Percentiles rank a stretch among this genome's conserved stretches.
Conservation (phyloP, 306 rosid genomes). For the Sindora glabra region DNA sequence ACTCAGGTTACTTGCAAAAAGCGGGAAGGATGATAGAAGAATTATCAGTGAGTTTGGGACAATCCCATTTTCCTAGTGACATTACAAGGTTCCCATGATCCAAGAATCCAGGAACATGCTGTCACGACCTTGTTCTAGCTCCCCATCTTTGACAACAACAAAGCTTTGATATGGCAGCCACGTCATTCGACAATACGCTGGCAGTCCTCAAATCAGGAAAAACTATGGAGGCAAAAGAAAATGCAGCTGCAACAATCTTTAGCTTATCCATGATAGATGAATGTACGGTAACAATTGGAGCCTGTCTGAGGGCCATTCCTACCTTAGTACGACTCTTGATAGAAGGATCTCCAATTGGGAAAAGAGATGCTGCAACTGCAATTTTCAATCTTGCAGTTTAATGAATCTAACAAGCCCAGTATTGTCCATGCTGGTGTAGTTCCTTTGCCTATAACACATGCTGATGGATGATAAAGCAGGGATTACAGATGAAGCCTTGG, state of each 20-base stretch:
- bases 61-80: constrained; percentile 75
- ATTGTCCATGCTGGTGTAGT: constrained; percentile 53
- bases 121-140: constrained; percentile 85
- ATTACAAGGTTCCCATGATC: constrained; percentile 51
- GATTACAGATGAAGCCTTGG: constrained; percentile 70
- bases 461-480: constrained; percentile 79
- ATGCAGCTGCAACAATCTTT: constrained; percentile 79
- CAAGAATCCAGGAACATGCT: constrained; percentile 80
- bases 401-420: constrained; percentile 56
- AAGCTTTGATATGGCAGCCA: constrained; percentile 73
- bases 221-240: constrained; percentile 84
- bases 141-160: constrained; percentile 78
- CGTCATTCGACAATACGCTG: constrained; percentile 66
- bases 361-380: constrained; percentile 80
- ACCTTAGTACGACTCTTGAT: constrained; percentile 67
- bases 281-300: constrained; percentile 60
- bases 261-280: constrained; percentile 78
- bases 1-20: constrained; percentile 71
- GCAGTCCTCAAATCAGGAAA: constrained; percentile 65
- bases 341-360: constrained; percentile 74
- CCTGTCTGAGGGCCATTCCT: constrained; percentile 50
- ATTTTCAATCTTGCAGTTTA: constrained; percentile 66
- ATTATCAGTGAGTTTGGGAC: constrained; percentile 89
- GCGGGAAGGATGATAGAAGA: constrained; percentile 66
- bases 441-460: constrained; percentile 50